A percentile compares a stretch with the other conserved stretches of the same genome.
phyloP scores from a whole-genome alignment of 2,329 filamentous ascomycete species.

The Orbilia blumenaviensis region DNA sequence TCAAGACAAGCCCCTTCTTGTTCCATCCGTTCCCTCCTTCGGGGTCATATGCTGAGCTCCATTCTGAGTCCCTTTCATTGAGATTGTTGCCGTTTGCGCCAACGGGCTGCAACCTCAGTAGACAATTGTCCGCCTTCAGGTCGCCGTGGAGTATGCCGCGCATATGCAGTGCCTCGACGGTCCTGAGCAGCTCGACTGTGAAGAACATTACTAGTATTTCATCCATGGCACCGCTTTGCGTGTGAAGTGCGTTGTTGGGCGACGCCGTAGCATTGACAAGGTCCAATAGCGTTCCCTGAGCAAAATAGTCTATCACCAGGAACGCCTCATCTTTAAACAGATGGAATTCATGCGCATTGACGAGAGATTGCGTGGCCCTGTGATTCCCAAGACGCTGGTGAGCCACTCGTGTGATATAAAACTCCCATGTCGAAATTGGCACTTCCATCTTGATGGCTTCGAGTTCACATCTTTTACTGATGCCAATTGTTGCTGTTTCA shows the following conservation, averaged over 20 bases:
- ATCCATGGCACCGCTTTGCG: conserved; percentile 75
- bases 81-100: conserved; percentile 59
- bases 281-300: conserved; percentile 92
- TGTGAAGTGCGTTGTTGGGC: conserved; percentile 63
- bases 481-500: conserved; percentile 67
- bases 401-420: conserved; percentile 88
- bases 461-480: conserved; percentile 66
- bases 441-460: conserved; percentile 96
- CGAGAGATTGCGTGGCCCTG: conserved; percentile 78
- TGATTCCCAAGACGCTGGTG: conserved; percentile 77
- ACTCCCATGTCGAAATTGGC: conserved; percentile 90
- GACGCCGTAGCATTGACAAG: conserved; percentile 80
- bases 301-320: conserved; percentile 83
- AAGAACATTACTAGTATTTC: conserved; percentile 96
- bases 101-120: conserved; percentile 78
- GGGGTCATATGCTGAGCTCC: conserved; percentile 73
- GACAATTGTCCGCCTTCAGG: conserved; percentile 93
- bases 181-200: conserved; percentile 86
- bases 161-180: conserved; percentile 83
- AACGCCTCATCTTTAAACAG: conserved; percentile 90
- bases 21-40: conserved; percentile 82
- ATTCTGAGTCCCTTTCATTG: conserved; percentile 60
- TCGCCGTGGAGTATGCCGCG: conserved; percentile 88
- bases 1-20: conserved; percentile 80
- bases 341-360: conserved; percentile 88